phyloP scores from a whole-genome alignment of 2,329 filamentous ascomycete genomes.

The Venturia nashicola region DNA sequence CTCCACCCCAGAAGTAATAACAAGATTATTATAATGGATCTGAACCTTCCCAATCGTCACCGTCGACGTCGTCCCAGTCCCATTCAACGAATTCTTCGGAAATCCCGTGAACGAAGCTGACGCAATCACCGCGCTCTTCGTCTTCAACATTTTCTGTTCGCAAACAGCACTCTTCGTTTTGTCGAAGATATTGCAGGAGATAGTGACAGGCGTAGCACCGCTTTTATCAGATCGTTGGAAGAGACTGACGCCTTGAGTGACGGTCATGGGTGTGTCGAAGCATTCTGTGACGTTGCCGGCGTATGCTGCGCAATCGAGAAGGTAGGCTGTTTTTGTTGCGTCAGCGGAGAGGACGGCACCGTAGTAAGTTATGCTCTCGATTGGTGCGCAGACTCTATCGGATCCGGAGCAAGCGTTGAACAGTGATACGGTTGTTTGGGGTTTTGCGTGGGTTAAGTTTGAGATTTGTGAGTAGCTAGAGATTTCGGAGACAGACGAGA shows the following conservation, averaged over 20 bases:
- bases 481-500: not conserved
- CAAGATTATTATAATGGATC: slow-evolving; percentile 7
- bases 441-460: not conserved
- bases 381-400: not conserved
- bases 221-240: slow-evolving; percentile 1
- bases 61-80: not conserved
- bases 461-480: not conserved
- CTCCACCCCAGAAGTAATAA: slow-evolving; percentile 6
- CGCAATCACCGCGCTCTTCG: not conserved
- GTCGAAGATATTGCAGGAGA: slow-evolving; percentile 6
- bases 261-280: slow-evolving; percentile 2
- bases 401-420: slow-evolving; percentile 9
- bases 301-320: slow-evolving; percentile 4
- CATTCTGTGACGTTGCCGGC: slow-evolving; percentile 4
- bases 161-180: not conserved
- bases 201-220: not conserved
- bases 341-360: slow-evolving; percentile 8
- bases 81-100: not conserved
- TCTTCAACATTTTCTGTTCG: not conserved
- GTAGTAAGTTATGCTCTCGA: slow-evolving; percentile 7
- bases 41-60: not conserved
- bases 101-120: not conserved
- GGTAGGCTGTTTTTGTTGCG: slow-evolving; percentile 5
- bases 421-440: slow-evolving; percentile 8
- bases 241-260: slow-evolving; percentile 5